Percentiles rank a stretch among this genome's conserved stretches.
phyloP scores from a whole-genome alignment of 768 basidiomycete species.

The Serendipita indica region DNA sequence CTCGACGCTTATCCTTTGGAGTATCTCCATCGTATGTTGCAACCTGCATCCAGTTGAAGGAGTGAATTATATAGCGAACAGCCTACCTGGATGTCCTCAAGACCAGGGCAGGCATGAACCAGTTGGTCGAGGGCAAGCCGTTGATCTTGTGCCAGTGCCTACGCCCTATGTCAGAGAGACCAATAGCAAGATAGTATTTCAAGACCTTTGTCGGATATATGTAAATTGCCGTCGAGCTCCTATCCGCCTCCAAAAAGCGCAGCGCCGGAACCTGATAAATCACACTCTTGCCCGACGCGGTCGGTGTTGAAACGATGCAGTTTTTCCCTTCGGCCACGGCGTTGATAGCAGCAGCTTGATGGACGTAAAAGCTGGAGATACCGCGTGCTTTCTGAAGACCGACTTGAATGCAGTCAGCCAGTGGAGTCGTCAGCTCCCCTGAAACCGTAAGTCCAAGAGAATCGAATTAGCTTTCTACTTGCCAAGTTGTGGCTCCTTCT shows the following conservation, averaged over 20 bases:
- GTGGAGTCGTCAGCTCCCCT: conserved; percentile 36
- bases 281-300: conserved; percentile 78
- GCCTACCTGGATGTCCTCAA: conserved; percentile 43
- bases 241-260: conserved; percentile 45
- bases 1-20: conserved; percentile 45
- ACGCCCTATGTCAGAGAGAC: not conserved
- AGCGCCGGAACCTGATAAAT: conserved; percentile 77
- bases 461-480: too few relatives aligned
- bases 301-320: conserved; percentile 81
- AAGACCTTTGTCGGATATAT: conserved; percentile 78
- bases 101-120: conserved; percentile 39
- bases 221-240: conserved; percentile 53
- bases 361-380: conserved; percentile 48
- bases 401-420: conserved; percentile 40
- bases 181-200: not conserved
- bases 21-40: conserved; percentile 87
- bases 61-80: not conserved
- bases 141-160: conserved; percentile 88
- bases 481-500: conserved; percentile 42
- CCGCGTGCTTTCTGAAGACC: conserved; percentile 45
- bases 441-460: too few relatives aligned
- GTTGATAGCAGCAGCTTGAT: conserved; percentile 60
- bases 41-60: conserved; percentile 26
- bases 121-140: conserved; percentile 53
- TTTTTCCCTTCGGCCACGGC: conserved; percentile 41